Evolutionary conservation across 2,329 filamentous ascomycete species (phyloP).

Genomic region (Beauveria sp.): DNA sequence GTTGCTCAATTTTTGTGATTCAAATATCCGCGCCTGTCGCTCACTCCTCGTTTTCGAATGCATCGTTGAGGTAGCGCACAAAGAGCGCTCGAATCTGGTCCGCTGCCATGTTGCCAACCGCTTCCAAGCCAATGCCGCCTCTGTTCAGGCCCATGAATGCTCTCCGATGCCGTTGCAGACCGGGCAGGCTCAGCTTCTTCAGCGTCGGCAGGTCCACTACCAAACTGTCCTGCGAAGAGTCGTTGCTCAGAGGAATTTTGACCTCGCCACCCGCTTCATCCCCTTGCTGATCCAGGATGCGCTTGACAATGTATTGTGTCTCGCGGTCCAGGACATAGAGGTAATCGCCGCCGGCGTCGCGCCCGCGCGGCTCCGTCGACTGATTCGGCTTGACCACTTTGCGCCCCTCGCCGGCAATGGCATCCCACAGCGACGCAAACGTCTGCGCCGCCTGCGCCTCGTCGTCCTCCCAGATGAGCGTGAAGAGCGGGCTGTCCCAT

Average conservation of each 20-base stretch:
- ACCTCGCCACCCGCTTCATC: constrained; percentile 60
- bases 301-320: constrained; percentile 68
- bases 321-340: constrained; percentile 68
- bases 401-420: constrained; percentile 53
- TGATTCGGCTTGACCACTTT: constrained; percentile 66
- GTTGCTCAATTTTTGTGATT: not conserved
- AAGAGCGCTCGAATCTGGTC: constrained; percentile 55
- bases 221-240: constrained; percentile 37
- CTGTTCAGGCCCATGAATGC: constrained; percentile 73
- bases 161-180: constrained; percentile 71
- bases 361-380: constrained; percentile 58
- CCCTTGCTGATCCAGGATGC: constrained; percentile 60
- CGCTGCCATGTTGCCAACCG: constrained; percentile 44
- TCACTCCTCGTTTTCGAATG: constrained; percentile 51
- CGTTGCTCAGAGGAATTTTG: constrained; percentile 32
- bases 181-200: constrained; percentile 60
- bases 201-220: constrained; percentile 55
- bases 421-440: constrained; percentile 67
- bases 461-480: constrained; percentile 68
- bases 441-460: constrained; percentile 46
- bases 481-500: constrained; percentile 80
- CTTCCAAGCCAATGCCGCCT: constrained; percentile 55
- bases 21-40: no score
- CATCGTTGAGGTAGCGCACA: constrained; percentile 59
- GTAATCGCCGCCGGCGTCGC: constrained; percentile 63